Percentiles rank a stretch among this genome's conserved stretches.
Conservation (phyloP, 768 basidiomycete genomes). For the Coprinopsis sp. region DNA sequence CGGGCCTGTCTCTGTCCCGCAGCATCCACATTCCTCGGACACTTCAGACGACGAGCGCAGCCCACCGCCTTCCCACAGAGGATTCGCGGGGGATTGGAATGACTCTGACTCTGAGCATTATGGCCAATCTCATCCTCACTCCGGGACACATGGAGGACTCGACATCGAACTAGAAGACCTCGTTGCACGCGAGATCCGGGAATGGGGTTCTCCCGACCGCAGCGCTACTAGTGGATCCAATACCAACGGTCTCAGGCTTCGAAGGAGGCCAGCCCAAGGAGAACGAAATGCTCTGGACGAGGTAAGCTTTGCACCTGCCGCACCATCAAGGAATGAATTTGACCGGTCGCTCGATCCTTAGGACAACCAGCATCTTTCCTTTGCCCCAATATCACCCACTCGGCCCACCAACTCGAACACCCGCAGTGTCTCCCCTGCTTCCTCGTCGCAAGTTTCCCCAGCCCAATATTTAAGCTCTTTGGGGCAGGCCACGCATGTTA, state of each 20-base stretch:
- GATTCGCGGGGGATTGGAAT: conserved; percentile 16
- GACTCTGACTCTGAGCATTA: conserved; percentile 18
- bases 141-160: conserved; percentile 9
- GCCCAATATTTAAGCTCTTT: not conserved
- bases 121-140: not conserved
- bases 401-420: conserved; percentile 11
- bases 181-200: conserved; percentile 43
- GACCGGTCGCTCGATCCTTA: conserved; percentile 16
- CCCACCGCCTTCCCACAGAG: conserved; percentile 20
- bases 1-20: conserved; percentile 16
- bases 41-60: conserved; percentile 15
- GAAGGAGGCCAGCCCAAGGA: conserved; percentile 25
- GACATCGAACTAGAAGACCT: conserved; percentile 50
- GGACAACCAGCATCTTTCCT: conserved; percentile 43
- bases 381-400: conserved; percentile 21
- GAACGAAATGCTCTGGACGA: conserved; percentile 38
- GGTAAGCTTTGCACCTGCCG: conserved; percentile 28
- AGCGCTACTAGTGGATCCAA: too few species aligned
- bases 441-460: not conserved
- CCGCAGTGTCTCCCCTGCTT: not conserved
- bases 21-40: conserved; percentile 15
- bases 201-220: conserved; percentile 44
- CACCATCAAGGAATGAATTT: conserved; percentile 1
- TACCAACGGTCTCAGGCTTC: conserved; percentile 22
- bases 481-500: conserved; percentile 18